These are phyloP conservation scores for Nicotiana obtusifolia DNA, from an alignment of 257 asterid species.

Conservation along the genomic window DNA sequence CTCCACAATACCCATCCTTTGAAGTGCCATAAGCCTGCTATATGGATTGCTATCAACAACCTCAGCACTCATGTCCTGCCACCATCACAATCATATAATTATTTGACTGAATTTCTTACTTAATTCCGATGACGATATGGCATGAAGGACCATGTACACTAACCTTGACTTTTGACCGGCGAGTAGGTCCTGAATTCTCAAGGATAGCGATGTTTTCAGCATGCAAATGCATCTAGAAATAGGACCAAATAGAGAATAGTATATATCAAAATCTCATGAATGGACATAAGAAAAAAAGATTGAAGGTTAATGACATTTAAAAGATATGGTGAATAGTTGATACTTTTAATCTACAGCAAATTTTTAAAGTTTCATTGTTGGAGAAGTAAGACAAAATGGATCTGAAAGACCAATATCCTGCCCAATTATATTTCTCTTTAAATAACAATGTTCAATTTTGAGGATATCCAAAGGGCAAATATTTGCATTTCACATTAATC, in stretches of 20 bases:
- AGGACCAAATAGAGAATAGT: not conserved
- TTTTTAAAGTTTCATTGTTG: too few species aligned
- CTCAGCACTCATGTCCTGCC: constrained; percentile 87
- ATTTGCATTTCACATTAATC: not conserved
- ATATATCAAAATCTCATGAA: not conserved
- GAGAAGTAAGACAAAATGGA: not conserved
- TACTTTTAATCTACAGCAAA: not conserved
- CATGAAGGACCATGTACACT: not conserved
- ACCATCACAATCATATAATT: constrained; percentile 6
- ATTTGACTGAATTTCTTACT: not conserved
- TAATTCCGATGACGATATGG: constrained; percentile 4
- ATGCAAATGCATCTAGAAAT: constrained; percentile 49
- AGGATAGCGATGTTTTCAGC: constrained; percentile 40
- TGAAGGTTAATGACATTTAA: not conserved
- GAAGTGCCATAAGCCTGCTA: constrained; percentile 99
- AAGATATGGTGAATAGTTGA: not conserved
- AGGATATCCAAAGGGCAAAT: not conserved
- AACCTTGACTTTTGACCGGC: constrained; percentile 79
- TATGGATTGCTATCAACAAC: constrained; percentile 97
- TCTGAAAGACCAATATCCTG: not conserved
- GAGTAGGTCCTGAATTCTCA: constrained; percentile 37
- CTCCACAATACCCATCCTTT: constrained; percentile 95
- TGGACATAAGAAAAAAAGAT: not conserved
- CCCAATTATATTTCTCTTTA: not conserved
- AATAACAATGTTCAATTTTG: not conserved